Percentiles rank a stretch among this genome's conserved stretches.
phyloP scores from a whole-genome alignment of 495 filamentous ascomycete genomes.

The Alectoria sarmentosa region DNA sequence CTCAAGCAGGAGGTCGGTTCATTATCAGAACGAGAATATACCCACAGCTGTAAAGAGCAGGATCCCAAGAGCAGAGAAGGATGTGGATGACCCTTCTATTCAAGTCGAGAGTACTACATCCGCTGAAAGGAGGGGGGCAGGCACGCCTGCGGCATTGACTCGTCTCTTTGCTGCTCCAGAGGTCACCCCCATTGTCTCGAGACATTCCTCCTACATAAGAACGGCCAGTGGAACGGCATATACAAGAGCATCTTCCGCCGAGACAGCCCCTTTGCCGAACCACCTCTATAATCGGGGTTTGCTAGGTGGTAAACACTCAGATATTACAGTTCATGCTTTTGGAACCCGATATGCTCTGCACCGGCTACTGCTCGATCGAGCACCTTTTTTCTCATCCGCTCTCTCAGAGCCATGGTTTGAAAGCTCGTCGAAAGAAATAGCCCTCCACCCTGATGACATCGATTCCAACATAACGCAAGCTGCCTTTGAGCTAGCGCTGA shows the following conservation, averaged over 20 bases:
- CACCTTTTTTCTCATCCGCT: slow-evolving; percentile 50
- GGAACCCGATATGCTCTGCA: slow-evolving; percentile 47
- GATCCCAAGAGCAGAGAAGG: slow-evolving; percentile 31
- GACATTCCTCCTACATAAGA: slow-evolving; percentile 31
- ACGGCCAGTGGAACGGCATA: slow-evolving; percentile 28
- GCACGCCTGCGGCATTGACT: slow-evolving; percentile 31
- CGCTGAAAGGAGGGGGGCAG: slow-evolving; percentile 25
- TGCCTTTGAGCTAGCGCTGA: slow-evolving; percentile 52
- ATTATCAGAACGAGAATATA: slow-evolving; percentile 23
- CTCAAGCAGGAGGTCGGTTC: slow-evolving; percentile 21
- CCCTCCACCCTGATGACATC: slow-evolving; percentile 49
- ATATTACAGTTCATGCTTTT: slow-evolving; percentile 49
- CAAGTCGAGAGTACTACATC: slow-evolving; percentile 23
- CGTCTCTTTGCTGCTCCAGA: slow-evolving; percentile 32
- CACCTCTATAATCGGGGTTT: slow-evolving; percentile 54
- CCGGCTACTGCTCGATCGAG: slow-evolving; percentile 50
- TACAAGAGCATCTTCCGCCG: slow-evolving; percentile 32
- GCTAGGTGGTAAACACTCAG: slow-evolving; percentile 48
- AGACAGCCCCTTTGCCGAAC: slow-evolving; percentile 42
- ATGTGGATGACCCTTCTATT: slow-evolving; percentile 35
- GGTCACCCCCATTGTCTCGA: slow-evolving; percentile 26
- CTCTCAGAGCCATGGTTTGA: slow-evolving; percentile 55
- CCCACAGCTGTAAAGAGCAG: slow-evolving; percentile 20
- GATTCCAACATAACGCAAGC: slow-evolving; percentile 49
- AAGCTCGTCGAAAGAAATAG: slow-evolving; percentile 46